phyloP scores from a whole-genome alignment of 2,329 filamentous ascomycete genomes.

The Cladosporium velox region DNA sequence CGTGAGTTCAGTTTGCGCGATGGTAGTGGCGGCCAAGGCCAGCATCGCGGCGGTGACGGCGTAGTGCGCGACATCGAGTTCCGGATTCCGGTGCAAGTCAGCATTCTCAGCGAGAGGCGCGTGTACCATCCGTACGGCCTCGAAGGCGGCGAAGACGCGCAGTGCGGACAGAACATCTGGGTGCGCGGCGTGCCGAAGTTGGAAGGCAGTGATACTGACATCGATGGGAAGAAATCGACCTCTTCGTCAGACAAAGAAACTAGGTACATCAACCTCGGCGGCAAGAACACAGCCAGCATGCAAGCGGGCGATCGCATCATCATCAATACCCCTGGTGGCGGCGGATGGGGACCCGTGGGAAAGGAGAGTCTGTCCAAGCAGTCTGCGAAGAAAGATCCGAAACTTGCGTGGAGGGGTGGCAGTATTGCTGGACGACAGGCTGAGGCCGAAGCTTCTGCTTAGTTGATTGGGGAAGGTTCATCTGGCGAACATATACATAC shows the following conservation, averaged over 20 bases:
- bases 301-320: constrained; percentile 75
- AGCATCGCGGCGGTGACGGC: constrained; percentile 72
- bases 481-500: background rate
- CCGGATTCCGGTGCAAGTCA: constrained; percentile 73
- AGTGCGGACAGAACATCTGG: constrained; percentile 85
- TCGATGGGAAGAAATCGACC: constrained; percentile 19
- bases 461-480: background rate
- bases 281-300: constrained; percentile 79
- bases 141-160: constrained; percentile 75
- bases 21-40: constrained; percentile 65
- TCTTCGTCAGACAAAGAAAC: constrained; percentile 38
- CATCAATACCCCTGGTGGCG: constrained; percentile 75
- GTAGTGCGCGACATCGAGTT: constrained; percentile 81
- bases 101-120: constrained; percentile 74
- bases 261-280: constrained; percentile 70
- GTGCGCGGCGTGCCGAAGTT: constrained; percentile 63
- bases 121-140: constrained; percentile 81
- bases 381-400: constrained; percentile 55
- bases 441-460: constrained; percentile 51
- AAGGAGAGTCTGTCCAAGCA: constrained; percentile 55
- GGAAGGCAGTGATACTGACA: constrained; percentile 36
- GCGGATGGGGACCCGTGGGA: constrained; percentile 69
- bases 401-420: constrained; percentile 60
- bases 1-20: constrained; percentile 67
- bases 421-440: constrained; percentile 59